phyloP scores from a whole-genome alignment of 2,329 filamentous ascomycete species.

The Rutstroemia sp. region DNA sequence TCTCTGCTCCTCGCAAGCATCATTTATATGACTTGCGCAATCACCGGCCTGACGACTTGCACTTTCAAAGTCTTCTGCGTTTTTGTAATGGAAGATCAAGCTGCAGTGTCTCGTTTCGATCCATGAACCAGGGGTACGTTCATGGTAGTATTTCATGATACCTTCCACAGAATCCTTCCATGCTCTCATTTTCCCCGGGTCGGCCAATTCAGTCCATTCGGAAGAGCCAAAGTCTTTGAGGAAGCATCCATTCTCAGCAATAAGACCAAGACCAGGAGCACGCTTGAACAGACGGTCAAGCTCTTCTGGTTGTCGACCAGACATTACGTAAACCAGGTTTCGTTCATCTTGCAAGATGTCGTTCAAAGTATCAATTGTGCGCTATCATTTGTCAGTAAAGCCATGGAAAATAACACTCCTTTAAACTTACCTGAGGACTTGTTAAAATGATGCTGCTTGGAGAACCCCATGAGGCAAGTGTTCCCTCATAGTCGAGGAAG shows the following conservation, averaged over 20 bases:
- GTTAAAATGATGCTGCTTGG: constrained; percentile 78
- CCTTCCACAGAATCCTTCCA: constrained; percentile 82
- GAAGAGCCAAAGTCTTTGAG: constrained; percentile 62
- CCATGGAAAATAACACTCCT: no score
- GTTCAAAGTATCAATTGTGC: constrained; percentile 74
- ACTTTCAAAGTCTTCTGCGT: constrained; percentile 66
- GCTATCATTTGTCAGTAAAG: constrained; percentile 36
- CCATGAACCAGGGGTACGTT: constrained; percentile 79
- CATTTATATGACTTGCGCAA: constrained; percentile 91
- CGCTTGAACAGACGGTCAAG: constrained; percentile 79
- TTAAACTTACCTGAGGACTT: constrained; percentile 54
- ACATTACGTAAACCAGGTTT: constrained; percentile 93
- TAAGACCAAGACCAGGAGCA: constrained; percentile 76
- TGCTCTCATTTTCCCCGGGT: constrained; percentile 57
- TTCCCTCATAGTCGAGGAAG: constrained; percentile 90
- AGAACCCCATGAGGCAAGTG: constrained; percentile 78
- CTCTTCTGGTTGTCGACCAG: constrained; percentile 77
- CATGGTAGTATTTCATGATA: constrained; percentile 83
- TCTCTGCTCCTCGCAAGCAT: constrained; percentile 75
- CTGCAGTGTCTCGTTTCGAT: constrained; percentile 91
- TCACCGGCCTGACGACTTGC: constrained; percentile 78
- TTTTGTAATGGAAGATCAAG: constrained; percentile 83
- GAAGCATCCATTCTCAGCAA: constrained; percentile 93
- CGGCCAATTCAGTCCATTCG: constrained; percentile 72
- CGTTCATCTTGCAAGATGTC: constrained; percentile 72